Base-by-base conservation (phyloP, 352 stramenopile species). In the Phytophthora ramorum region DNA sequence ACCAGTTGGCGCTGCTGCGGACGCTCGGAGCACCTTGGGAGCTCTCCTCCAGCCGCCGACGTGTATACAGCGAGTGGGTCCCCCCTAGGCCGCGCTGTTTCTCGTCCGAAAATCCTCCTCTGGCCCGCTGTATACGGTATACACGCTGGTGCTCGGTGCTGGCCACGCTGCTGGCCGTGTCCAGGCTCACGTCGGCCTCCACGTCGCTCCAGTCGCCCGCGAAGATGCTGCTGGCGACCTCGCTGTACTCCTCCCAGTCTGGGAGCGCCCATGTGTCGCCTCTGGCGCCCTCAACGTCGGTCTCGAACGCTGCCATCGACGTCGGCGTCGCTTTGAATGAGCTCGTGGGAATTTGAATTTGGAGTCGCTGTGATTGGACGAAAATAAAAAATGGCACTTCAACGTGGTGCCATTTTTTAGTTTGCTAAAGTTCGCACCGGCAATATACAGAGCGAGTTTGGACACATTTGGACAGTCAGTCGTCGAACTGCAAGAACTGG, bases 231-330 rank as follows among this genome's bases (percentile, higher is more conserved):
- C 38, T 40, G 8, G 62, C 54, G 22, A 66, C 73, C 17, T 84
- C 77, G 43, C 76, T 88, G 54, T 79, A 86, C 58, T 70, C 69
- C 19, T 87, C 79, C 81, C 81, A 91, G 58, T 81, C 61, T 4
- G 79, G 81, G 3, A 91, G 69, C 43, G 64, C 61, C 81, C 81
- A 91, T 5, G 19, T 19, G 43, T 58, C 51, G 37, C 37, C 49
- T 40, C 48, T 54, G 55, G 19, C 46, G 45, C 10, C 52, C 8
- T 61, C 59, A 7, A 32, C 37, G 17, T 45, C 44, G 14, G 17
- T 2, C 34, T 43, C 52, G 0, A 60, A 32, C 37, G 51, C 17
- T 19, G 37, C 45, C 58, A 72, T 70, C 22, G 26, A 35, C 38
- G 14, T 16, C 12, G 41, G 43, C 45, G 60, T 62, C 48, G 59